Base-by-base conservation (phyloP, 1,139 yeast genomes). In the Zhuliangozyma blackwelliae region DNA sequence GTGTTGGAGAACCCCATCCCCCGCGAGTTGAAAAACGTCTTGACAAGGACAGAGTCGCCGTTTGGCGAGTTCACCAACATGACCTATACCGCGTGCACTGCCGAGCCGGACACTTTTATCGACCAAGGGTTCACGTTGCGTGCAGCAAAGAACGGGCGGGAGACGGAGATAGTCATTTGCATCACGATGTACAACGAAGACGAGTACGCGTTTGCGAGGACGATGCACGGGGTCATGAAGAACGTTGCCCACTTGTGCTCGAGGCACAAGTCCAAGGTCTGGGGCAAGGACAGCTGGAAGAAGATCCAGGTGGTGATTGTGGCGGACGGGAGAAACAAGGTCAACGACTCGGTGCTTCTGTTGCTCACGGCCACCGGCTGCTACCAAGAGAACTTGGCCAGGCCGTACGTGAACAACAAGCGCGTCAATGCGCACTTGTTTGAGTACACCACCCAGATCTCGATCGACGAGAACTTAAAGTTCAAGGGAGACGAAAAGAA, bases 231-330 rank as follows among this genome's bases (percentile, higher is more conserved):
- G 0, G 92, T 90, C 16, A 87, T 90, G 87, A 84, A 82, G 50
- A 92, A 92, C 59, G 78, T 92, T 45, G 87, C 96, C 2, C 94
- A 89, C 51, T 68, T 92, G 37, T 82, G 95, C 54, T 77, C 83
- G 11, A 77, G 97, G 57, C 74, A 77, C 39, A 83, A 80, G 54
- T 83, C 95, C 29, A 70, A 85, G 34, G 82, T 83, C 13, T 92
- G 98, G 98, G 97, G 97, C 7, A 80, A 81, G 47, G 94, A 89
- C 44, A 86, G 95, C 20, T 92, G 98, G 98, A 88, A 92, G 55
- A 90, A 89, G 59, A 81, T 90, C 25, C 96, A 90, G 40, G 96
- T 92, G 9, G 69, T 86, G 35, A 82, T 92, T 51, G 87, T 90
- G 25, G 80, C 96, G 32, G 98, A 92, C 64, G 98, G 98, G 49